Conservation (phyloP, 306 rosid genomes). For the Citrullus colocynthis region DNA sequence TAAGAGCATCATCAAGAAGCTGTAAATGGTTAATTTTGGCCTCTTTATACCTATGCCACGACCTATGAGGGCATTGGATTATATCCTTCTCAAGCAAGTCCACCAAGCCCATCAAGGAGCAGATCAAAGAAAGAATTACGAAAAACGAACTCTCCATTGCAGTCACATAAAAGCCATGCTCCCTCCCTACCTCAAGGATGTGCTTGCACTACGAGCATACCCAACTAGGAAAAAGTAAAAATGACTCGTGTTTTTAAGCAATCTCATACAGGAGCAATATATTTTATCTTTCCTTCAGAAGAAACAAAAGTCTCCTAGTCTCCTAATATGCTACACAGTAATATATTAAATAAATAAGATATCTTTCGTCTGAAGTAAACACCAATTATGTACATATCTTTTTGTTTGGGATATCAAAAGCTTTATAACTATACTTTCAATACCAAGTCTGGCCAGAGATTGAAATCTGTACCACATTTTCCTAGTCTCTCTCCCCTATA, state of each 20-base stretch:
- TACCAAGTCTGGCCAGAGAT: background rate
- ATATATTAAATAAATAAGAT: background rate
- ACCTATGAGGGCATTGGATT: background rate
- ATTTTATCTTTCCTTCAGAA: background rate
- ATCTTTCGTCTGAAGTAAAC: background rate
- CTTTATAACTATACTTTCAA: background rate
- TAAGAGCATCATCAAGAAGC: background rate
- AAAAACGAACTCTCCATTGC: background rate
- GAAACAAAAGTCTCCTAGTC: background rate
- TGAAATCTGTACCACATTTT: background rate
- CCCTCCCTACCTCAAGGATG: background rate
- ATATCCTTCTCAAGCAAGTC: background rate
- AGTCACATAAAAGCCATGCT: background rate
- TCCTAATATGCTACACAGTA: background rate
- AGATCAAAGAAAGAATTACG: background rate
- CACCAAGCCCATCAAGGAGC: background rate
- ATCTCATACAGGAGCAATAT: background rate
- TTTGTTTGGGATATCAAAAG: background rate
- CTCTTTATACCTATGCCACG: background rate
- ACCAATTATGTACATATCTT: background rate
- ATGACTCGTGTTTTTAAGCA: background rate
- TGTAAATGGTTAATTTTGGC: background rate
- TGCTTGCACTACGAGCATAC: background rate
- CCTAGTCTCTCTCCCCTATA: background rate
- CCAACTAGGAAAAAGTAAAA: background rate